Evolutionary conservation across 2,329 filamentous ascomycete genomes (phyloP).

Genomic region (Colletotrichum agaves): DNA sequence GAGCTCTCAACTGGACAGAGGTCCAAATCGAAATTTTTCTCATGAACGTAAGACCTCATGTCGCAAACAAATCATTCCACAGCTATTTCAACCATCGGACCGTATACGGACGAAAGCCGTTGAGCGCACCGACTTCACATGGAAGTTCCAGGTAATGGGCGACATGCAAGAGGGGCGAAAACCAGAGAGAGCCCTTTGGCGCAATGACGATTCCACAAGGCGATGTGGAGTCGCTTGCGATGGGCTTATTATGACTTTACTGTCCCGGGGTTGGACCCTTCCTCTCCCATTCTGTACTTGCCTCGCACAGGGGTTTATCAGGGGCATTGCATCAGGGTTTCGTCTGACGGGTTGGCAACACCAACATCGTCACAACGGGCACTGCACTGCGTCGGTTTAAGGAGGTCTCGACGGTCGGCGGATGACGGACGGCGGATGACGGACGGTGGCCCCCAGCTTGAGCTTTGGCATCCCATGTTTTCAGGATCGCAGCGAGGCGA

Average conservation of each 20-base stretch:
- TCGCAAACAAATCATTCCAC: conserved; percentile 50
- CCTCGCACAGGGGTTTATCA: conserved; percentile 18
- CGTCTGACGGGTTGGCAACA: conserved; percentile 22
- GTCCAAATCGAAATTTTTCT: conserved; percentile 57
- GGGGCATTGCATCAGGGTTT: conserved; percentile 26
- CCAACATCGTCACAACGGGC: conserved; percentile 15
- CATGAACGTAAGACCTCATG: conserved; percentile 52
- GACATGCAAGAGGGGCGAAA: neutral
- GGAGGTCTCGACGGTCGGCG: neutral
- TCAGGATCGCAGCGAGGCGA: conserved; percentile 23
- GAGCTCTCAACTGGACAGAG: conserved; percentile 52
- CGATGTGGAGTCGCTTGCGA: neutral
- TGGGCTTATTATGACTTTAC: neutral
- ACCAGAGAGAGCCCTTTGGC: neutral
- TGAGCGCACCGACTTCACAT: conserved; percentile 8
- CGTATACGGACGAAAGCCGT: conserved; percentile 53
- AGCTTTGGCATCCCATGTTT: neutral
- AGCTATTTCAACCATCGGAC: conserved; percentile 54
- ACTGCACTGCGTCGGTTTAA: conserved; percentile 23
- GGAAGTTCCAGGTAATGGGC: neutral
- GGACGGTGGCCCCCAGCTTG: no score
- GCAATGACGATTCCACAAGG: neutral
- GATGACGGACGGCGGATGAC: neutral
- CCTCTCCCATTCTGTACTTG: conserved; percentile 18
- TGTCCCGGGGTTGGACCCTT: conserved; percentile 19